A percentile compares a stretch with the other conserved stretches of the same genome.
Conservation (phyloP, 768 basidiomycete species). For the Kwoniella sp. region DNA sequence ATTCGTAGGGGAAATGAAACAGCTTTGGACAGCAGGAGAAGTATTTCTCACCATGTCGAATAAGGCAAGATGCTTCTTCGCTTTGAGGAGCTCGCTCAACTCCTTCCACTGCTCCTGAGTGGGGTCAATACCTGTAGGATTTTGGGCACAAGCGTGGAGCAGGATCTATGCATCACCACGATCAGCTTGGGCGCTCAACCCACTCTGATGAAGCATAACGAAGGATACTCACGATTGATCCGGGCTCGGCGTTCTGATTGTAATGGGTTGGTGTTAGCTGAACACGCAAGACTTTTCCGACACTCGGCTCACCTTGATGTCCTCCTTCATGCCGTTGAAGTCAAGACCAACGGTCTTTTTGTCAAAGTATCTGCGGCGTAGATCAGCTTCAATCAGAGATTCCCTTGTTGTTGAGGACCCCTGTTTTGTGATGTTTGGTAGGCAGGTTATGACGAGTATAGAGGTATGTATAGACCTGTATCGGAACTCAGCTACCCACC, state of each 20-base stretch:
- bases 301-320: constrained; percentile 65
- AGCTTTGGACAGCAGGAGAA: background rate
- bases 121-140: constrained; percentile 96
- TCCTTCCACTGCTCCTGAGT: constrained; percentile 89
- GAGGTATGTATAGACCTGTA: too few species aligned
- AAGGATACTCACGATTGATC: constrained; percentile 64
- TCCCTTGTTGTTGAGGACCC: too few species aligned
- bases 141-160: constrained; percentile 96
- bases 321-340: constrained; percentile 84
- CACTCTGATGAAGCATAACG: background rate
- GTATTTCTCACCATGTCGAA: constrained; percentile 75
- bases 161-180: constrained; percentile 60
- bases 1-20: too few species aligned
- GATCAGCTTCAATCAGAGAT: too few species aligned
- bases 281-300: background rate
- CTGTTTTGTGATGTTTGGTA: too few species aligned
- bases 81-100: constrained; percentile 77
- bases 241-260: constrained; percentile 63
- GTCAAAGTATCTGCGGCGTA: constrained; percentile 64
- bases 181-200: constrained; percentile 7
- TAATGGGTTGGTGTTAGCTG: background rate
- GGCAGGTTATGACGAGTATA: too few species aligned
- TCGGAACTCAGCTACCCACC: constrained; percentile 14
- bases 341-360: constrained; percentile 86
- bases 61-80: constrained; percentile 89